These are phyloP conservation scores for Caloboletus inedulis DNA, from an alignment of 1,284 basidiomycete species.

Conservation along the genomic window DNA sequence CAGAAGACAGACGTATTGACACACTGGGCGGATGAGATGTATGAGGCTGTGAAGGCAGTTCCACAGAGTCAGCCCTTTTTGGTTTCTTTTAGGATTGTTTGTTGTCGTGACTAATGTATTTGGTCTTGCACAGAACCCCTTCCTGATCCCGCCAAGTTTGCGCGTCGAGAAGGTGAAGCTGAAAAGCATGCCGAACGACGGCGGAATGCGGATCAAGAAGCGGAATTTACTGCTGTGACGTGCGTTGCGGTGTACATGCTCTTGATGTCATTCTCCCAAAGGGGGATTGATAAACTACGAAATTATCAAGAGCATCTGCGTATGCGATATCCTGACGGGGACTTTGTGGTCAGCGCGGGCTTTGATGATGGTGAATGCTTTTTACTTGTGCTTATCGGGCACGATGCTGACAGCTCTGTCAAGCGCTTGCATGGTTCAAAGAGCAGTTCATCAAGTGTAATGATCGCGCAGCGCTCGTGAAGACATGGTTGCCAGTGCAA, in stretches of 20 bases:
- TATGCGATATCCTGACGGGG: slow-evolving; percentile 72
- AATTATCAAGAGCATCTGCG: slow-evolving; percentile 71
- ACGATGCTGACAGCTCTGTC: slow-evolving; percentile 1
- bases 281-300: slow-evolving; percentile 77
- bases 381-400: neutral
- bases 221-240: slow-evolving; percentile 77
- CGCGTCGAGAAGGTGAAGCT: slow-evolving; percentile 66
- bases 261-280: slow-evolving; percentile 88
- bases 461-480: slow-evolving; percentile 69
- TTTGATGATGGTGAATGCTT: slow-evolving; percentile 67
- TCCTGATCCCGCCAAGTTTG: slow-evolving; percentile 70
- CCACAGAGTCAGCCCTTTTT: slow-evolving; percentile 61
- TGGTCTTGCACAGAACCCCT: slow-evolving; percentile 55
- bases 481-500: slow-evolving; percentile 76
- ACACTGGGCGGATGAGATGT: slow-evolving; percentile 92
- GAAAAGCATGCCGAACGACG: slow-evolving; percentile 63
- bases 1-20: slow-evolving; percentile 94
- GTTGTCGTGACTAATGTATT: slow-evolving; percentile 3
- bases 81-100: neutral
- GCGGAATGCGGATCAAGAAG: slow-evolving; percentile 68
- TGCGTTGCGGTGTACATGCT: slow-evolving; percentile 91
- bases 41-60: slow-evolving; percentile 74
- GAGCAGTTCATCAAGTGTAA: slow-evolving; percentile 76
- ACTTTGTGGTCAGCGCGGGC: slow-evolving; percentile 67
- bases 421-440: slow-evolving; percentile 74